Base-by-base conservation (phyloP, 495 filamentous ascomycete genomes). In the Darksidea phi region DNA sequence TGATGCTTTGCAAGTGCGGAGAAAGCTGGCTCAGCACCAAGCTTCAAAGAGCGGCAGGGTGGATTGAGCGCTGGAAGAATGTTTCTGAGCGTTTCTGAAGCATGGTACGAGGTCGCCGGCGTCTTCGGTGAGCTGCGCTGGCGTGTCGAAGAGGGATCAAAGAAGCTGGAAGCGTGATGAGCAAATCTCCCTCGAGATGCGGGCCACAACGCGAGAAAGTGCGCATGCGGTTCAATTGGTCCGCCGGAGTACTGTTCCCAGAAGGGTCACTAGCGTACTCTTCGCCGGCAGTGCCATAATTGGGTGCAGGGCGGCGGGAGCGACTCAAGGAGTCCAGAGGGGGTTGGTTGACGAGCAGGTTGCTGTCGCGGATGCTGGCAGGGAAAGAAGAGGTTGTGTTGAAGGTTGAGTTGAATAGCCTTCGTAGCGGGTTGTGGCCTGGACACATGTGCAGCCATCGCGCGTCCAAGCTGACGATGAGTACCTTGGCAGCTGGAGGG, bases 1-100 rank as follows among this genome's bases (percentile, higher is more conserved):
- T 20, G 53, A 55, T n/a, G n/a, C n/a, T n/a, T n/a, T n/a, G n/a
- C 48, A 58, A 63, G 53, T 61, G 62, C 62, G 62, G 61, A 65
- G 66, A 57, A n/a, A 20, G 65, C 62, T 50, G 66, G 66, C n/a
- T 51, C 62, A 66, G 51, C 43, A 17, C n/a, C 28, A 47, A 69
- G 62, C 62, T 64, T 69, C 62, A 66, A 41, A 69, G 62, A 34
- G 41, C 48, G 41, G 48, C 46, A 26, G 47, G 51, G 53, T 36
- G 61, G 53, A 55, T 54, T 53, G 61, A 17, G 23, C 11, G 24
- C 15, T 24, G 46, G 26, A 54, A 32, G 26, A 43, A 36, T 25
- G 36, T 1, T 36, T 13, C 17, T 43, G 24, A 28, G 51, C n/a
- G 10, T 24, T 10, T 43, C 21, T 48, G 25, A 53, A 63, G 57